Evolutionary conservation across 2,329 filamentous ascomycete species (phyloP), one percentile per base, ranked within the genome.

Genomic region (Metarhizium robertsii): DNA sequence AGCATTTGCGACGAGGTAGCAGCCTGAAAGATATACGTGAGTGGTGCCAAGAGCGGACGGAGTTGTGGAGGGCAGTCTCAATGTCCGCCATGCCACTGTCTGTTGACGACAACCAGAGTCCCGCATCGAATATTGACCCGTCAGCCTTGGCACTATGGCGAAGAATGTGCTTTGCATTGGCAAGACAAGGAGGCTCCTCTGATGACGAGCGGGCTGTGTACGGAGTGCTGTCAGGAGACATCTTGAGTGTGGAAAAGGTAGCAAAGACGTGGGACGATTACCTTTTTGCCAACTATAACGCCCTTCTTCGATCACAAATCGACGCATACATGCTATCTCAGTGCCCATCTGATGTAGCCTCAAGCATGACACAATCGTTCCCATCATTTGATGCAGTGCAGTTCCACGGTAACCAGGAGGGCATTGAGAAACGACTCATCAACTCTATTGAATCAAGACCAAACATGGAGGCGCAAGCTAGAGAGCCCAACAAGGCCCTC

Each of bases 201-300:
- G 82, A 87, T 53, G 92, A 91, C 64, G 91, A 99, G 71, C 83
- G 85, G 55, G 94, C 92, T 18, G 90, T 96, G 0, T 96, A 96
- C 66, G 92, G 90, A 32, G 73, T 96, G 13, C 78, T 99, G n/a
- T 87, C 88, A 46, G 94, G 94, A 52, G 90, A 96, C 65, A 79
- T 91, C 52, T 74, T 81, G 42, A 88, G 87, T 53, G 89, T 95
- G 11, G 84, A 89, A 65, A 82, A 83, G 60, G 84, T 92, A 43
- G 91, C 89, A 66, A 78, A 81, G 52, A 84, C 79, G 25, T 95
- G 91, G 86, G 90, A 96, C 61, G 92, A 97, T 65, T 84, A 86
- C 63, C 78, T 96, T 18, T 96, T 94, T 69, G 85, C 87, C 40
- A 85, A 92, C 67, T 94, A 94, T 75, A 96, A 95, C 65, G 85